These are phyloP conservation scores for Moringa oleifera DNA, from an alignment of 345 rosid genomes.

Conservation along the genomic window DNA sequence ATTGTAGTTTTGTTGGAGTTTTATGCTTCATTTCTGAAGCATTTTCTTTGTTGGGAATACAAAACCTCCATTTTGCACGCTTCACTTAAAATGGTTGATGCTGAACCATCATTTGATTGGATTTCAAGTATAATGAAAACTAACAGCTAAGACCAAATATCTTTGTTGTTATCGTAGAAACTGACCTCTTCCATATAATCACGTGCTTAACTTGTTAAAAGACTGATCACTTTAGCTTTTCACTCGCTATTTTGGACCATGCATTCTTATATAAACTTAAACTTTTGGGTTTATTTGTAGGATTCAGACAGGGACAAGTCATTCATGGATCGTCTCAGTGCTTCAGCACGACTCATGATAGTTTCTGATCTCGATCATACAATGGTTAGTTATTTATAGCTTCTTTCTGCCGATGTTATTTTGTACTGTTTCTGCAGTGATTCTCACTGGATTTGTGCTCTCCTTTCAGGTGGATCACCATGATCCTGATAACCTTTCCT, in stretches of 20 bases:
- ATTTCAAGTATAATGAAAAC: background rate
- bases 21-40: background rate
- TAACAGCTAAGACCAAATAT: background rate
- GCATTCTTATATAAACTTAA: too few relatives aligned
- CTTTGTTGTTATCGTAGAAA: too few relatives aligned
- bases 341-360: slow-evolving; percentile 78
- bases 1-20: background rate
- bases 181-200: background rate
- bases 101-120: background rate
- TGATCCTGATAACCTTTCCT: slow-evolving; percentile 71
- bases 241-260: too few relatives aligned
- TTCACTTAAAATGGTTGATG: background rate
- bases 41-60: background rate
- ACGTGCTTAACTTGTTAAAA: background rate
- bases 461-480: slow-evolving; percentile 84
- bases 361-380: slow-evolving; percentile 98
- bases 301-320: slow-evolving; percentile 12
- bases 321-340: slow-evolving; percentile 63
- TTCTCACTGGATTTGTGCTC: slow-evolving; percentile 7
- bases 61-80: background rate
- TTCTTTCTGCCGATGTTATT: slow-evolving; percentile 1
- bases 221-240: background rate
- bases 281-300: background rate
- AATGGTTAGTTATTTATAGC: slow-evolving; percentile 42
- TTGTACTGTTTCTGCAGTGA: background rate